Evolutionary conservation across 331 rosid genomes (phyloP), one percentile per base, ranked within the genome.

Genomic region (Rhamnella rubrinervis): DNA sequence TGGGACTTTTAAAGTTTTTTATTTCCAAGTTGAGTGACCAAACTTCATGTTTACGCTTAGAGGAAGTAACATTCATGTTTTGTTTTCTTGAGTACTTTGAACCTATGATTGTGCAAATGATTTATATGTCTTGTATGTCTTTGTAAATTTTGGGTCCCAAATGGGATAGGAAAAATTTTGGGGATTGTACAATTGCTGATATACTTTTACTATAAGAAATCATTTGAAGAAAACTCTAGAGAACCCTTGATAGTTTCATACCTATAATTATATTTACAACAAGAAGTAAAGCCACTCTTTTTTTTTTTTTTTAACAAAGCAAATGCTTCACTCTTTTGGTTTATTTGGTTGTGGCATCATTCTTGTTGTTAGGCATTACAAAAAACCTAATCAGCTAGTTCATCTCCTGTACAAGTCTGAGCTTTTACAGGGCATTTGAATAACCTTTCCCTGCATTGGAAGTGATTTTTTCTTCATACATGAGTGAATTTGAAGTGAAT

Each of bases 91-190:
- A 23, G 37, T 6, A 55, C 23, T 71, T 64, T 75, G 67, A 56
- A 46, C 35, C 41, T 40, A 31, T 67, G 9, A 68, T 58, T 58
- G 56, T 37, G 1, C 63, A 61, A 23, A 50, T 47, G 0, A 14
- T 26, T 55, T 77, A 7, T 59, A 68, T 17, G 51, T 47, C 49
- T 44, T 72, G n/a, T 68, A 38, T 9, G n/a, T 13, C 57, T 73
- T 13, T 39, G 25, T 65, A 19, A 14, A 69, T 31, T 71, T 75
- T 85, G 90, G 98, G 83, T 63, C 50, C 97, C 98, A 66, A 93
- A 93, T 78, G 98, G 96, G 68, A 81, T 88, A 47, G 98, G 98
- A 84, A 82, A 93, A 28, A n/a, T 90, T 55, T 79, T 93, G 86
- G 98, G 96, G 79, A 68, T 82, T 38, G 68, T 78, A 64, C 98